Percentiles rank a stretch among this genome's conserved stretches.
Conservation (phyloP, 2,329 filamentous ascomycete species). For the Curvularia spicifera region DNA sequence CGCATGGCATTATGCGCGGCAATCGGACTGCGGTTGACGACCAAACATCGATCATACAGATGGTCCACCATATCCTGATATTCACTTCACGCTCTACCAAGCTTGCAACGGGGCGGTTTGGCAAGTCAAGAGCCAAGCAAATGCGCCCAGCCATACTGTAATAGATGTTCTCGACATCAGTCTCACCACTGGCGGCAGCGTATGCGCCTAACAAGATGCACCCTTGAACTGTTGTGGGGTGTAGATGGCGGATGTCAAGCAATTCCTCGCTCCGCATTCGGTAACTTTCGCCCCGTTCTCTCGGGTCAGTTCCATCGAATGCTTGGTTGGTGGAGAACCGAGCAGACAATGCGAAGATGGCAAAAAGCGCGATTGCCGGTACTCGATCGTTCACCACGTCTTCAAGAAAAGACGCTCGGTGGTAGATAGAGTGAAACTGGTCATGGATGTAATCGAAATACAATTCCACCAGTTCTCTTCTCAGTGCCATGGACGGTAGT, state of each 20-base stretch:
- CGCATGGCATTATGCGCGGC: slow-evolving; percentile 32
- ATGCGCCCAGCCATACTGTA: slow-evolving; percentile 33
- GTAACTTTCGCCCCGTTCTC: slow-evolving; percentile 28
- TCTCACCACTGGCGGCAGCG: slow-evolving; percentile 32
- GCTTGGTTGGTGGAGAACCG: slow-evolving; percentile 27
- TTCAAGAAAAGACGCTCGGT: slow-evolving; percentile 28
- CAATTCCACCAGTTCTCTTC: slow-evolving; percentile 26
- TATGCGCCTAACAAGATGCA: slow-evolving; percentile 32
- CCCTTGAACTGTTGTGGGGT: slow-evolving; percentile 26
- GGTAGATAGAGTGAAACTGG: slow-evolving; percentile 35
- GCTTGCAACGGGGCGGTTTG: slow-evolving; percentile 28
- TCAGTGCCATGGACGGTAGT: slow-evolving; percentile 24
- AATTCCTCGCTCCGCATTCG: slow-evolving; percentile 25
- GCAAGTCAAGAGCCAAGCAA: slow-evolving; percentile 29
- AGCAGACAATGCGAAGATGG: slow-evolving; percentile 30
- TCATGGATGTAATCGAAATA: slow-evolving; percentile 38
- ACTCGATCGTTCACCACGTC: slow-evolving; percentile 25
- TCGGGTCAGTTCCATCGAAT: slow-evolving; percentile 23
- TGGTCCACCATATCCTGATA: slow-evolving; percentile 34
- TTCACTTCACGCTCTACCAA: slow-evolving; percentile 33
- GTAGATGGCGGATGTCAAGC: slow-evolving; percentile 29
- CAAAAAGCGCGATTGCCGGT: slow-evolving; percentile 26
- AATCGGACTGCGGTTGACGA: slow-evolving; percentile 32
- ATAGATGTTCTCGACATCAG: slow-evolving; percentile 34
- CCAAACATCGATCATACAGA: slow-evolving; percentile 38